Percentiles rank a stretch among this genome's conserved stretches.
Conservation (phyloP, 2,329 filamentous ascomycete genomes). For the Aureobasidium lini region DNA sequence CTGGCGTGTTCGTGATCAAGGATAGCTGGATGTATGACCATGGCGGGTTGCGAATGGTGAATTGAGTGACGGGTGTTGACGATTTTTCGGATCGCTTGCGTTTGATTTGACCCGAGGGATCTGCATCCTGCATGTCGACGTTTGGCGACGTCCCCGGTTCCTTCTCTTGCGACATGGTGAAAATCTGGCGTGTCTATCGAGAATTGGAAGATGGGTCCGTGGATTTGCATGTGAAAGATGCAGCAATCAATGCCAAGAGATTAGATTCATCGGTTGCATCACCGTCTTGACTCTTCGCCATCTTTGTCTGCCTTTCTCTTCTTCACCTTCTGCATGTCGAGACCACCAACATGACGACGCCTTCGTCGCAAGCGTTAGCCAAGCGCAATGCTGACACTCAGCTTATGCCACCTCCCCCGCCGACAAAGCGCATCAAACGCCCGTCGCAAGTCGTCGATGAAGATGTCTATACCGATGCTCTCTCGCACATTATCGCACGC, state of each 20-base stretch:
- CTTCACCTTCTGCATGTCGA: neutral
- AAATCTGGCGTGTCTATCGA: neutral
- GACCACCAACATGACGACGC: conserved; percentile 6
- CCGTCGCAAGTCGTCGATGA: conserved; percentile 85
- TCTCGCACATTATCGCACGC: conserved; percentile 89
- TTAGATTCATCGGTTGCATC: neutral
- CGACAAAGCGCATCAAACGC: conserved; percentile 81
- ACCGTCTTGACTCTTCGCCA: neutral
- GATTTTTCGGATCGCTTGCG: conserved; percentile 9
- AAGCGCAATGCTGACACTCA: conserved; percentile 59
- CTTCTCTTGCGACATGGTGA: neutral
- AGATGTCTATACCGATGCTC: conserved; percentile 81
- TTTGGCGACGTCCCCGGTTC: neutral
- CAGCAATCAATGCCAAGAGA: neutral
- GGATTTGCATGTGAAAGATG: conserved; percentile 9
- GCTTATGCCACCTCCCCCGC: conserved; percentile 82
- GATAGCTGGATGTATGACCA: conserved; percentile 38
- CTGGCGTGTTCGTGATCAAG: conserved; percentile 22
- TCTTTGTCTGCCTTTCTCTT: neutral
- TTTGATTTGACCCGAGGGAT: conserved; percentile 11
- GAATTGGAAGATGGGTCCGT: neutral
- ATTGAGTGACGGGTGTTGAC: conserved; percentile 22
- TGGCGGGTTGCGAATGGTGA: conserved; percentile 32
- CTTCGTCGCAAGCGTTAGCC: conserved; percentile 44
- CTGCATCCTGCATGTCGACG: neutral